A percentile compares a stretch with the other conserved stretches of the same genome.
Conservation (phyloP, 805 yeast genomes). For the Candida boleticola region DNA sequence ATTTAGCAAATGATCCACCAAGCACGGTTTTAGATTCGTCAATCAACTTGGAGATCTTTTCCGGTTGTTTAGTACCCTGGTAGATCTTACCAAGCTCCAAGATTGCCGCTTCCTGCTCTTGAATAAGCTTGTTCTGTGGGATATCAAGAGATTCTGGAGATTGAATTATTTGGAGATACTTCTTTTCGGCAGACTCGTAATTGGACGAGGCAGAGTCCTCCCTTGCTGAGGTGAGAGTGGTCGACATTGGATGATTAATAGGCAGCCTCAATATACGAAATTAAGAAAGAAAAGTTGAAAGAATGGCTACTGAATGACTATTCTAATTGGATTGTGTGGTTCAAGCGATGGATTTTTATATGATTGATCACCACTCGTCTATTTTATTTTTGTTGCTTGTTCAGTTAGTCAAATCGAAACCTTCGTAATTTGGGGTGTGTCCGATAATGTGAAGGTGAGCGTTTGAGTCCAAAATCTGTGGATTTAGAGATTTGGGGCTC, state of each 20-base stretch:
- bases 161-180: constrained; percentile 52
- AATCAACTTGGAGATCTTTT: constrained; percentile 59
- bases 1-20: constrained; percentile 73
- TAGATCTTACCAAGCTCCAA: constrained; percentile 75
- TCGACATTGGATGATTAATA: constrained; percentile 1
- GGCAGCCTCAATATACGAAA: no score
- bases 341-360: no score
- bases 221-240: constrained; percentile 48
- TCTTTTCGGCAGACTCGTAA: constrained; percentile 54
- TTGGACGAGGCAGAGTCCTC: constrained; percentile 50
- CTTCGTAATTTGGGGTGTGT: no score
- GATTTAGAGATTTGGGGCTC: no score
- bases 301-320: no score
- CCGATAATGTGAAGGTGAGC: no score
- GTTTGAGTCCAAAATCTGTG: no score
- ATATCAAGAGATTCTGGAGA: neutral
- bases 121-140: constrained; percentile 18
- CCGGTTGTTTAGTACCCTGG: constrained; percentile 45
- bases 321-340: no score
- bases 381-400: no score
- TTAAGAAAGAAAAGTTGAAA: no score
- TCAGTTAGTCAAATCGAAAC: no score
- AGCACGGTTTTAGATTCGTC: constrained; percentile 67
- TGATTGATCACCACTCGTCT: no score
- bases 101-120: constrained; percentile 63